phyloP scores from a whole-genome alignment of 345 rosid genomes.

The Geranium rotundifolium region DNA sequence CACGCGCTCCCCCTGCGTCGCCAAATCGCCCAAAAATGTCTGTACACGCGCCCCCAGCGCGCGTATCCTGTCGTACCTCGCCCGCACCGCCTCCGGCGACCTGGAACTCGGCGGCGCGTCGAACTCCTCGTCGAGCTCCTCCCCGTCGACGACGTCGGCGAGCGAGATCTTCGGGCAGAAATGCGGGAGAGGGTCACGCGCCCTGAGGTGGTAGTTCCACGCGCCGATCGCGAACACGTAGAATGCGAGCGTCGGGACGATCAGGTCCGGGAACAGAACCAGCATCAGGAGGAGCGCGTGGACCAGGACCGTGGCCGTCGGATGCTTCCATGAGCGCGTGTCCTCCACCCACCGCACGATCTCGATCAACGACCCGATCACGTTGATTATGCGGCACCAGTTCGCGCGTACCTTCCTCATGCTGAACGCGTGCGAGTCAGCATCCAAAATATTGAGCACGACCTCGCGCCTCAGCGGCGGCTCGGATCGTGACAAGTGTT shows the following conservation, averaged over 20 bases:
- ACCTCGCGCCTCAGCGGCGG: slow-evolving; percentile 59
- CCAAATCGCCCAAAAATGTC: slow-evolving; percentile 55
- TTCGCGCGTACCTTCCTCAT: slow-evolving; percentile 78
- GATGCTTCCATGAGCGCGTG: slow-evolving; percentile 67
- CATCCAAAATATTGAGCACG: slow-evolving; percentile 65
- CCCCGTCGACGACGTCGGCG: slow-evolving; percentile 41
- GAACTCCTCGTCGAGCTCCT: slow-evolving; percentile 72
- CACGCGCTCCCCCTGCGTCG: slow-evolving; percentile 62
- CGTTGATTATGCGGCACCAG: slow-evolving; percentile 62
- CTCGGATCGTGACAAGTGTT: slow-evolving; percentile 61
- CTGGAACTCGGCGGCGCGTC: slow-evolving; percentile 46
- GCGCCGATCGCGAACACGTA: slow-evolving; percentile 67
- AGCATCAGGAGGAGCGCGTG: slow-evolving; percentile 63
- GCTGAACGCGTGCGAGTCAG: slow-evolving; percentile 54
- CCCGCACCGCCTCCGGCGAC: slow-evolving; percentile 24
- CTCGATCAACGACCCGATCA: slow-evolving; percentile 40
- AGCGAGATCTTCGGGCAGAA: slow-evolving; percentile 63
- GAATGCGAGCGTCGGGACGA: slow-evolving; percentile 56
- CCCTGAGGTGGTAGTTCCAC: slow-evolving; percentile 62
- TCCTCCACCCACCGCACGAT: slow-evolving; percentile 69
- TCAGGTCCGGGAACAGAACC: slow-evolving; percentile 76
- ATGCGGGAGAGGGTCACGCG: slow-evolving; percentile 43
- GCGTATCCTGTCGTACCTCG: slow-evolving; percentile 52
- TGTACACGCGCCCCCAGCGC: slow-evolving; percentile 45
- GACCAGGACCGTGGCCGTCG: slow-evolving; percentile 60